phyloP scores from a whole-genome alignment of 768 basidiomycete species.

The Sistotremastrum niveocremeum region DNA sequence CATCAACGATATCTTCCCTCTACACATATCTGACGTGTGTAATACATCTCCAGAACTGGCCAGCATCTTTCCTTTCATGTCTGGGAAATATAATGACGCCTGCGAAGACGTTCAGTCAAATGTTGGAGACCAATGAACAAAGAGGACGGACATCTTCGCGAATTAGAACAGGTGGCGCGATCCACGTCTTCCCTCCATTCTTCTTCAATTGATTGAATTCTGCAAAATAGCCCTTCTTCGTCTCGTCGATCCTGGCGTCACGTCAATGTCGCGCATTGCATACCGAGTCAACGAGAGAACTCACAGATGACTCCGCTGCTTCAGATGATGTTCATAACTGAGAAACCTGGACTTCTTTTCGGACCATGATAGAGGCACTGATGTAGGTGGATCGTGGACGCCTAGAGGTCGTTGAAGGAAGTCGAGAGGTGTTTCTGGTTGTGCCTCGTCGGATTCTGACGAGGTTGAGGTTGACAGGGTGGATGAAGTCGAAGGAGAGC shows the following conservation, averaged over 20 bases:
- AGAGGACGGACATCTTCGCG: conserved; percentile 64
- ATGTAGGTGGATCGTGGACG: conserved; percentile 53
- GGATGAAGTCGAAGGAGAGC: too few relatives aligned
- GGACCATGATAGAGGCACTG: conserved; percentile 41
- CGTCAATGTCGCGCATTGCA: neutral
- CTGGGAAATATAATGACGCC: conserved; percentile 89
- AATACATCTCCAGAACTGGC: conserved; percentile 33
- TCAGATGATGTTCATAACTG: conserved; percentile 55
- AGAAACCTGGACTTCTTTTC: conserved; percentile 55
- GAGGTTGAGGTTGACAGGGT: too few relatives aligned
- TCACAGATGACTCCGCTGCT: conserved; percentile 52
- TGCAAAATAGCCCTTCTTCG: conserved; percentile 74
- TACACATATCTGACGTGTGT: conserved; percentile 68
- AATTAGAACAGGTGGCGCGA: conserved; percentile 80
- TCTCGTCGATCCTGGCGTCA: conserved; percentile 29
- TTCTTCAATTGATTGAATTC: conserved; percentile 70
- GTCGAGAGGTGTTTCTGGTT: conserved; percentile 13
- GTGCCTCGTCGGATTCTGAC: too few relatives aligned
- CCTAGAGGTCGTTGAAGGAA: conserved; percentile 60
- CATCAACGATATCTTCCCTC: conserved; percentile 65
- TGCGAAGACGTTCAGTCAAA: conserved; percentile 18
- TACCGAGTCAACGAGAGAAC: conserved; percentile 6
- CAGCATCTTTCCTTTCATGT: conserved; percentile 63
- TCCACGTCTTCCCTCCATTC: conserved; percentile 90
- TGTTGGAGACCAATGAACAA: neutral